phyloP scores from a whole-genome alignment of 495 filamentous ascomycete species.

The Staphylotrichum tortipilum region DNA sequence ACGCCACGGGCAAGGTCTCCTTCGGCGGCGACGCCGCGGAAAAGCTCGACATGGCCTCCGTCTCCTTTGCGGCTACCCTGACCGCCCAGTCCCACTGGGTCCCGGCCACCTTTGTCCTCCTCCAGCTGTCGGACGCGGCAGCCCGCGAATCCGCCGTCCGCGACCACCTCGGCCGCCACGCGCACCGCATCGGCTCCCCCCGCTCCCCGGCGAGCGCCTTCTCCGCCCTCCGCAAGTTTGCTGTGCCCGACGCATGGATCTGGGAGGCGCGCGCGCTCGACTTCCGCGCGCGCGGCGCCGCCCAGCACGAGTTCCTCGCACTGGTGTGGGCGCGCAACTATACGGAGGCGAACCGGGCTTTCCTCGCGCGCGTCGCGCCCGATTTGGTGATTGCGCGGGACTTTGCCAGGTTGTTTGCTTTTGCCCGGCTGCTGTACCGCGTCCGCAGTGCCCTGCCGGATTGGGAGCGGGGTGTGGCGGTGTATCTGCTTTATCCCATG shows the following conservation, averaged over 20 bases:
- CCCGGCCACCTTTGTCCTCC: conserved; percentile 61
- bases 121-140: conserved; percentile 59
- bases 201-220: conserved; percentile 11
- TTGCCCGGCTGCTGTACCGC: conserved; percentile 48
- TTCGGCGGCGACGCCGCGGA: conserved; percentile 37
- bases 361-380: conserved; percentile 69
- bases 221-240: conserved; percentile 39
- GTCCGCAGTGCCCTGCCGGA: conserved; percentile 46
- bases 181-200: conserved; percentile 39
- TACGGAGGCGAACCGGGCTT: conserved; percentile 74
- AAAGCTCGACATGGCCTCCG: conserved; percentile 56
- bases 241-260: conserved; percentile 68
- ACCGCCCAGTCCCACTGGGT: conserved; percentile 58
- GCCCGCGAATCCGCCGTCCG: conserved; percentile 60
- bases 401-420: conserved; percentile 47
- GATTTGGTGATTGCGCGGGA: conserved; percentile 69
- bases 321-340: conserved; percentile 67
- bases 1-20: conserved; percentile 36
- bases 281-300: conserved; percentile 56
- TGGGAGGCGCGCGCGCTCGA: conserved; percentile 81
- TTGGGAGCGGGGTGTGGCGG: conserved; percentile 70
- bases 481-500: conserved; percentile 75
- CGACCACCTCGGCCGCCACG: conserved; percentile 59
- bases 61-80: conserved; percentile 65
- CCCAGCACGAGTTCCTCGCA: conserved; percentile 59